phyloP scores from a whole-genome alignment of 2,329 filamentous ascomycete genomes.

The Pseudocercospora vitis region DNA sequence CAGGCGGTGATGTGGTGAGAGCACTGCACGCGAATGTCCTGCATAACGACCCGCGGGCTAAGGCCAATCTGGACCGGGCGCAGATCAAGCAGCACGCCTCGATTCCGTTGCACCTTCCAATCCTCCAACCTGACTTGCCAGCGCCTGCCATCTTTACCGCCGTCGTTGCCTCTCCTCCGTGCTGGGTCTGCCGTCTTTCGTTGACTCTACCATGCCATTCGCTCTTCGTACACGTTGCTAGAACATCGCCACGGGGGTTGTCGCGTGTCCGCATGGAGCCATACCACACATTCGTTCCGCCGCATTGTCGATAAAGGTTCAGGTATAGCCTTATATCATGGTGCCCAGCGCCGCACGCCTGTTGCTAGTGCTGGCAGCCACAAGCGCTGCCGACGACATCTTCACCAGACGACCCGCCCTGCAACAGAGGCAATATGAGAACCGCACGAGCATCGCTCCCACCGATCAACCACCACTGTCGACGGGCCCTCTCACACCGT shows the following conservation, averaged over 20 bases:
- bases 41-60: conserved; percentile 23
- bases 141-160: conserved; percentile 7
- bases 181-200: neutral
- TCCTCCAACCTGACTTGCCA: conserved; percentile 16
- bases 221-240: conserved; percentile 8
- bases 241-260: neutral
- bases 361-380: conserved; percentile 12
- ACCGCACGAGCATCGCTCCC: conserved; percentile 1
- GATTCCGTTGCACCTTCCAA: conserved; percentile 10
- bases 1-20: conserved; percentile 17
- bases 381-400: conserved; percentile 11
- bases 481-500: conserved; percentile 5
- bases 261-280: conserved; percentile 10
- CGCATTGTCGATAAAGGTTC: neutral
- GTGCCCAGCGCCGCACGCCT: conserved; percentile 16
- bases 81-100: conserved; percentile 15
- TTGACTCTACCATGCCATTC: neutral
- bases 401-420: conserved; percentile 1
- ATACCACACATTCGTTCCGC: conserved; percentile 4
- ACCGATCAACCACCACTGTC: too few relatives aligned
- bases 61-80: conserved; percentile 16
- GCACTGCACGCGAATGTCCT: conserved; percentile 25
- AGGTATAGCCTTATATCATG: too few relatives aligned
- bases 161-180: conserved; percentile 1
- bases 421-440: conserved; percentile 5